phyloP scores from a whole-genome alignment of 345 rosid species.

The Turritis glabra region DNA sequence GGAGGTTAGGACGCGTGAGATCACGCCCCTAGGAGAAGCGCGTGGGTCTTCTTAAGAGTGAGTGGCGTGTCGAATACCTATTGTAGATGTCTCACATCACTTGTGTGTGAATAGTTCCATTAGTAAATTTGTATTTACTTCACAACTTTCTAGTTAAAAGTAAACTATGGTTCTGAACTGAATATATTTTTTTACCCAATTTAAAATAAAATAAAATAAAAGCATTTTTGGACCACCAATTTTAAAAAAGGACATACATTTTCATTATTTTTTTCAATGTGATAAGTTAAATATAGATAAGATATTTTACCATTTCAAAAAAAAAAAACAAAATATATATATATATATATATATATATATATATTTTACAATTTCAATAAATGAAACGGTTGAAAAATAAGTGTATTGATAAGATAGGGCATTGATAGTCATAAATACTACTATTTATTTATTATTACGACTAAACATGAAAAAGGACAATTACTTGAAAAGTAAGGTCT shows the following conservation, averaged over 20 bases:
- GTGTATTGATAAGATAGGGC: constrained; percentile 16
- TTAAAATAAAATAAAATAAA: too few species aligned
- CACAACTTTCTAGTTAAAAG: neutral
- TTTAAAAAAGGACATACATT: neutral
- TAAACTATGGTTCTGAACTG: neutral
- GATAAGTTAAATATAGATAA: neutral
- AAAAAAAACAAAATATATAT: too few species aligned
- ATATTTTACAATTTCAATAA: neutral
- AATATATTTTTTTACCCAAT: neutral
- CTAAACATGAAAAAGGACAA: constrained; percentile 20
- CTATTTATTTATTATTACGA: constrained; percentile 17
- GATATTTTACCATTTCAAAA: neutral
- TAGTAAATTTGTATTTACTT: neutral
- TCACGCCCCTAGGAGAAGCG: neutral
- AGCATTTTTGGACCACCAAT: neutral
- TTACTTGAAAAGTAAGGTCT: constrained; percentile 31
- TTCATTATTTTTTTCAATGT: neutral
- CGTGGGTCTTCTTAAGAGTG: neutral
- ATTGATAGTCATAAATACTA: constrained; percentile 25
- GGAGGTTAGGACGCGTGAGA: constrained; percentile 19
- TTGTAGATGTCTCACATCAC: constrained; percentile 3
- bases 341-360: too few species aligned
- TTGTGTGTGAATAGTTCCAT: neutral
- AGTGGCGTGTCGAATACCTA: constrained; percentile 6
- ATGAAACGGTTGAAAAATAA: constrained; percentile 18